Conservation (phyloP, 2,329 filamentous ascomycete genomes). For the Pseudogymnoascus sp. region DNA sequence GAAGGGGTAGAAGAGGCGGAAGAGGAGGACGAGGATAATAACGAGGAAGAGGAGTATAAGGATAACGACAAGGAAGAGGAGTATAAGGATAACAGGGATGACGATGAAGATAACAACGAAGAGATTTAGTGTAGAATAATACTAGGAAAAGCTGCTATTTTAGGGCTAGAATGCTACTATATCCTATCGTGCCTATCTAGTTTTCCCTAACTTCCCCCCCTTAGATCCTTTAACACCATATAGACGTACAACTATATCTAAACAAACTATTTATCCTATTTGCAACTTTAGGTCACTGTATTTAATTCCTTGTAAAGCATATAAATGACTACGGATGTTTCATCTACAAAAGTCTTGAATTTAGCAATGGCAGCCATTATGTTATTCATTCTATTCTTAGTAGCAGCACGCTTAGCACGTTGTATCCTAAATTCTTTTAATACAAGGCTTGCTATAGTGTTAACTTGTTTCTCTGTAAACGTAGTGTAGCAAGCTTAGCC, state of each 20-base stretch:
- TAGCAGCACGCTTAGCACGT: not conserved
- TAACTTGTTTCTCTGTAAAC: not conserved
- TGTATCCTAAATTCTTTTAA: not conserved
- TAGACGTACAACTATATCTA: not conserved
- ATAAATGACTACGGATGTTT: not conserved
- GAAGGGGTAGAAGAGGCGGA: too few relatives aligned
- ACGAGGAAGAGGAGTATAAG: too few relatives aligned
- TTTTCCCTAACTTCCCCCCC: too few relatives aligned
- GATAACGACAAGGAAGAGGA: too few relatives aligned
- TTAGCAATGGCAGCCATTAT: not conserved
- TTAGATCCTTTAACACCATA: too few relatives aligned
- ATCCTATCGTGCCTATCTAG: too few relatives aligned
- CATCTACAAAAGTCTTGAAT: not conserved
- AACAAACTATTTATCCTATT: not conserved
- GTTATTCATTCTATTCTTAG: not conserved
- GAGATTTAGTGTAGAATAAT: too few relatives aligned
- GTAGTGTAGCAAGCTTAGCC: not conserved
- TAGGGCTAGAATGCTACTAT: too few relatives aligned
- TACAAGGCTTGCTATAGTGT: not conserved
- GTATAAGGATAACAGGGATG: too few relatives aligned
- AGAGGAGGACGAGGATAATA: too few relatives aligned
- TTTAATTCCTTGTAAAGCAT: not conserved
- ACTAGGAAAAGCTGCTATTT: too few relatives aligned
- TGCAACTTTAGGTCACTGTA: not conserved
- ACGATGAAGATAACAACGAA: too few relatives aligned